Evolutionary conservation across 495 filamentous ascomycete species (phyloP), one percentile per base, ranked within the genome.

Genomic region (Daldinia caldariorum): DNA sequence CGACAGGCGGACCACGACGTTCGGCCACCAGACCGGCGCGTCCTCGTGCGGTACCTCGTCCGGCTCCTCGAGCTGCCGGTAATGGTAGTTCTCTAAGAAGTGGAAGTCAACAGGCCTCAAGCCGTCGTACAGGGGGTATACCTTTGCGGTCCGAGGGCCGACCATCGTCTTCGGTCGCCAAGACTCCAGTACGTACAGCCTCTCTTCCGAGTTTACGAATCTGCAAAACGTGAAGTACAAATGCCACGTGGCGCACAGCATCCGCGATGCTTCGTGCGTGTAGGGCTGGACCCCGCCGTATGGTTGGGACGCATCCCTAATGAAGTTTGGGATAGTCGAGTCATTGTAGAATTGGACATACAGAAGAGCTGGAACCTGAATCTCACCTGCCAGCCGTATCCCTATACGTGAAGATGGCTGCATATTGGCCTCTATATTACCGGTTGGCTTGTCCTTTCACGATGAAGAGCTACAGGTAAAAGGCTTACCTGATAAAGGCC

Each of bases 61-160:
- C 3, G 31, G 39, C 2, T 4, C 29, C n/a, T 64, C 61, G 8
- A 56, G 9, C 4, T 6, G 8, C 31, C 53, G 29, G 6, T 32
- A 37, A 6, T 64, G 61, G 10, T 64, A 64, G 51, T 57, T 64
- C 16, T 49, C 38, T 0, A 64, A 34, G 16, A 47, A 64, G 31
- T 64, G 61, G 37, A 56, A 64, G 37, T 64, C 61, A 4, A 64
- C 5, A 10, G 61, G 61, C 26, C 7, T 43, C 13, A 47, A 4
- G n/a, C 53, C 51, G 0, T 43, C 61, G 18, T 64, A 63, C n/a
- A 49, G 20, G 9, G 60, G 60, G 32, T 63, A 37, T 1, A 63
- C 14, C 13, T 54, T 6, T 1, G 50, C 50, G 4, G 5, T 22
- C 6, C 60, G 49, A 10, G 58, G 58, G 8, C 37, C 60, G 13